Percentiles rank a stretch among this genome's conserved stretches.
Conservation (phyloP, 2,329 filamentous ascomycete species). For the Esteya vermicola region DNA sequence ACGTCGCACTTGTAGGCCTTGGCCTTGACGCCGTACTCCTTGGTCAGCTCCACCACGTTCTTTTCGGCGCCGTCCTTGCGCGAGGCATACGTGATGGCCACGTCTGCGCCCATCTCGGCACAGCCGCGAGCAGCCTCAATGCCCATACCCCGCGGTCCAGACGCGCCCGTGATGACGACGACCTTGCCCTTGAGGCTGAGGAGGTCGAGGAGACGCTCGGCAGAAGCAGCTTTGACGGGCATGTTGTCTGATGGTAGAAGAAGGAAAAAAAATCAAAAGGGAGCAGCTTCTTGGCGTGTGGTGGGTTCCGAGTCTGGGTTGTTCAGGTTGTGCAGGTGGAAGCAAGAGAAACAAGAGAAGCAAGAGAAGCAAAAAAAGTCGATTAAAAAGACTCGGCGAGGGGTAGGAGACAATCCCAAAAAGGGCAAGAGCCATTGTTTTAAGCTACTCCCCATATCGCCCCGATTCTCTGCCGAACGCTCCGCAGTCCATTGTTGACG, state of each 20-base stretch:
- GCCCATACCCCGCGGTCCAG: conserved; percentile 56
- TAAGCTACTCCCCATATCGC: too few species aligned
- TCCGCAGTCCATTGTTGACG: too few species aligned
- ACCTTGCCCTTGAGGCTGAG: conserved; percentile 63
- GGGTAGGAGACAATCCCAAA: too few species aligned
- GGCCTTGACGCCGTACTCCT: conserved; percentile 54
- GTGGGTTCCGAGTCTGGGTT: too few species aligned
- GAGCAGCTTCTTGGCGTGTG: too few species aligned
- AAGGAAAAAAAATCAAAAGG: background rate
- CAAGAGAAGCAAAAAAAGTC: too few species aligned
- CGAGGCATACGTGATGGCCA: conserved; percentile 60
- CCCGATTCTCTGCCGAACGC: too few species aligned
- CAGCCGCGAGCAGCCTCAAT: conserved; percentile 54
- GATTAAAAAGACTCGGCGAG: too few species aligned
- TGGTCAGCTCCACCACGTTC: conserved; percentile 49
- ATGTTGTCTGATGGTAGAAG: conserved; percentile 18
- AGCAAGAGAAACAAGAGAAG: too few species aligned
- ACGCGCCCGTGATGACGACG: conserved; percentile 56
- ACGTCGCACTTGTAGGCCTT: conserved; percentile 50
- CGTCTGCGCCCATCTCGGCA: conserved; percentile 56
- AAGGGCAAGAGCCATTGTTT: too few species aligned
- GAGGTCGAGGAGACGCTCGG: conserved; percentile 46
- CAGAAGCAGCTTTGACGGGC: conserved; percentile 42
- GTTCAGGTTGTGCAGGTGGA: too few species aligned
- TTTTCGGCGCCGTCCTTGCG: conserved; percentile 53